Evolutionary conservation across 2,329 filamentous ascomycete genomes (phyloP), one percentile per base, ranked within the genome.

Genomic region (Chaetomiaceae sp.): DNA sequence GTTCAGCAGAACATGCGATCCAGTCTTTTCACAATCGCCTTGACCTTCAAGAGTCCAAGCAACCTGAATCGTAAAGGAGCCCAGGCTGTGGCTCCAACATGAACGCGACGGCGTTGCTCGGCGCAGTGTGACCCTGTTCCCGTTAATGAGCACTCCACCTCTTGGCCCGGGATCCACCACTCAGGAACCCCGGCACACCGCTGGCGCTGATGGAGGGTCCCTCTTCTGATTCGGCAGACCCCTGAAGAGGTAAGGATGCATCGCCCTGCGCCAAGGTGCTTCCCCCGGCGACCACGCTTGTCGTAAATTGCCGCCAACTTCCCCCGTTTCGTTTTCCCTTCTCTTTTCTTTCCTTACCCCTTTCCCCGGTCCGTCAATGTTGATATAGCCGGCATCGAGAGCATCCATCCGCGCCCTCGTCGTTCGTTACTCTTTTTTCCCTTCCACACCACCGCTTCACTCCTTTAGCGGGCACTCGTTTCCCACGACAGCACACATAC

Each of bases 401-500:
- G 68, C 66, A 66, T 68, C 53, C 63, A 64, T 67, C 68, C 71
- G 38, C 66, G 71, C 74, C 77, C 77, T 78, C 75, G 72, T 74
- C 73, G 67, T 74, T 73, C 75, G 75, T 76, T 70, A 65, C 64
- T 31, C 27, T 11, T 9, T 69, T 68, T 68, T 65, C 65, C 64
- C 68, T 67, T 67, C 64, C 60, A 64, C 68, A 77, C 72, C 67
- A 85, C 85, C 85, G 85, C 85, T 89, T 89, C 87, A 89, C 84
- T 89, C 88, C 72, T 90, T 91, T 75, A 91, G 88, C 88, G 87
- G 88, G 82, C 85, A 84, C 77, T 88, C 84, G 74, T 87, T 87
- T 70, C 65, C 61, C 34, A 64, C 64, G 47, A 54, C 55, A 27
- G 46, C 19, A 64, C 53, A 66, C 59, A 62, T 61, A 63, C 44